phyloP scores from a whole-genome alignment of 1,284 basidiomycete species.

The Golubevia pallescens region DNA sequence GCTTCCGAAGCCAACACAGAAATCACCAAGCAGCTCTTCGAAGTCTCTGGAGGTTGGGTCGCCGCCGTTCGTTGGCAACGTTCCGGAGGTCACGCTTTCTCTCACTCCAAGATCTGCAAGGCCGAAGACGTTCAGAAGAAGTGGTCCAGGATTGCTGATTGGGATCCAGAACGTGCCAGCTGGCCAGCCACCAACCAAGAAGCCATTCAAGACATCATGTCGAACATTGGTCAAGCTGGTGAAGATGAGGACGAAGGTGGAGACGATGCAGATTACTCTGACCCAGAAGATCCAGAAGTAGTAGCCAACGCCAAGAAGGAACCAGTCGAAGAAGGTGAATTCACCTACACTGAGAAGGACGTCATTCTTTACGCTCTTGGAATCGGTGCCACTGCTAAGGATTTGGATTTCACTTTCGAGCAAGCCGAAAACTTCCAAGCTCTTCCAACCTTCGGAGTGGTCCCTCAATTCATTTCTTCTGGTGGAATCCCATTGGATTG shows the following conservation, averaged over 20 bases:
- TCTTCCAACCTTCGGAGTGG: slow-evolving; percentile 91
- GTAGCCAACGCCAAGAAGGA: slow-evolving; percentile 83
- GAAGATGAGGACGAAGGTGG: slow-evolving; percentile 25
- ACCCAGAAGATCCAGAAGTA: slow-evolving; percentile 82
- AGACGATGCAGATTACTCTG: slow-evolving; percentile 69
- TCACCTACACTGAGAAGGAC: slow-evolving; percentile 82
- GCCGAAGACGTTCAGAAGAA: slow-evolving; percentile 55
- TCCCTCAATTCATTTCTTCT: slow-evolving; percentile 78
- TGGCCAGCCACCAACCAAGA: slow-evolving; percentile 46
- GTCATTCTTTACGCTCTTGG: slow-evolving; percentile 95
- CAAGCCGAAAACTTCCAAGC: slow-evolving; percentile 83
- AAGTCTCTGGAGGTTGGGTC: slow-evolving; percentile 90
- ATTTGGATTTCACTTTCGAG: slow-evolving; percentile 91
- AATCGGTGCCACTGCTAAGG: slow-evolving; percentile 89
- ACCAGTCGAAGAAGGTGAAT: slow-evolving; percentile 38
- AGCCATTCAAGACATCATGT: slow-evolving; percentile 40
- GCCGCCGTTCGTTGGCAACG: slow-evolving; percentile 93
- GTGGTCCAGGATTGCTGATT: slow-evolving; percentile 56
- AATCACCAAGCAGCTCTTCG: slow-evolving; percentile 80
- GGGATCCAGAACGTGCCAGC: slow-evolving; percentile 52
- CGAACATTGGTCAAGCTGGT: slow-evolving; percentile 46
- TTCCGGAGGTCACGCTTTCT: slow-evolving; percentile 72
- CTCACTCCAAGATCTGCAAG: slow-evolving; percentile 41
- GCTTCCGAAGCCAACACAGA: slow-evolving; percentile 80
- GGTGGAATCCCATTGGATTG: slow-evolving; percentile 72